Evolutionary conservation across 495 filamentous ascomycete species (phyloP), one percentile per base, ranked within the genome.

Genomic region (Penicillium canescens): DNA sequence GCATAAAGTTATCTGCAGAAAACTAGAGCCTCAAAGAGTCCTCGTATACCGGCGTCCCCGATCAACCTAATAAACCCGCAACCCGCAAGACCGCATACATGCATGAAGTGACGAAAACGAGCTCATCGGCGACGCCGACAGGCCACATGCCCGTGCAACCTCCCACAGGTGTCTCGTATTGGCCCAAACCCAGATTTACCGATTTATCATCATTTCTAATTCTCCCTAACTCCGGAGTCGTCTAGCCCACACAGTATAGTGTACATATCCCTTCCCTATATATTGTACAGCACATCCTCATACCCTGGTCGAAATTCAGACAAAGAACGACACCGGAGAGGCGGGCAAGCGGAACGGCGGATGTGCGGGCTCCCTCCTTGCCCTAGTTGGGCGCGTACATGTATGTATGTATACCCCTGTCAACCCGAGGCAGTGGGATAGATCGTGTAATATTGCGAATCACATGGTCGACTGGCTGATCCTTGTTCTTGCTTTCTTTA

Each of bases 331-430:
- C 42, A 10, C 42, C 46, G 34, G 45, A 38, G n/a, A 7, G 14
- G 38, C 38, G 48, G 48, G 18, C 26, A n/a, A 39, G 48, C 38
- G 48, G 48, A 50, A 50, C 26, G 48, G 48, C 48, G 48, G 48
- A 16, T 34, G 6, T 10, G 28, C 38, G 26, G 26, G 18, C 18
- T 34, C 38, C 48, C n/a, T 35, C 37, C 18, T 40, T 12, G 9
- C 37, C 14, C 20, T 37, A 13, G 6, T 23, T 21, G 28, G 20
- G 12, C 24, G 24, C 23, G 26, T 50, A 34, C 14, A 21, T 48
- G 6, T 24, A 24, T 24, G 23, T 24, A 24, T 18, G 18, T 24
- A 24, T 4, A 31, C 8, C 28, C 28, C 8, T 31, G 28, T 31
- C 28, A 31, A 31, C 28, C 28, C 28, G 28, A 31, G 28, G 8